Conservation (phyloP, 371 early-diverging fungal species). For the Funneliformis caledonium region DNA sequence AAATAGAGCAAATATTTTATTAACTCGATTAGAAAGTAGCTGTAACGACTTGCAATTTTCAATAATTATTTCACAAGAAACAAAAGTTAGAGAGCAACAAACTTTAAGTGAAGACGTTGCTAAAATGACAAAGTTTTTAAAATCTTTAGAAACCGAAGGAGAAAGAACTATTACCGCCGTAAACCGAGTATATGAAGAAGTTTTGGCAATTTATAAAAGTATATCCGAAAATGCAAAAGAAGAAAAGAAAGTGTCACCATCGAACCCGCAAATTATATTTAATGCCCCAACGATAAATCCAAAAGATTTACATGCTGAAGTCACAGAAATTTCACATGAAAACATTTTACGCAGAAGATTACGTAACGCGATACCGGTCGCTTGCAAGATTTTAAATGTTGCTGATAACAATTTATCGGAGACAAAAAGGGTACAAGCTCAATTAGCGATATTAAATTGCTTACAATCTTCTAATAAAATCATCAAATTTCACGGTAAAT, state of each 20-base stretch:
- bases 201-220: background rate
- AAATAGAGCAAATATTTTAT: background rate
- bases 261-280: background rate
- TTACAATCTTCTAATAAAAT: conserved; percentile 25
- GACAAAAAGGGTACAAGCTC: background rate
- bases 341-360: background rate
- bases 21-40: background rate
- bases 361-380: background rate
- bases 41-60: conserved; percentile 11
- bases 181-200: conserved; percentile 12
- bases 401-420: background rate
- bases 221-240: background rate
- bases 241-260: background rate
- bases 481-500: conserved; percentile 32
- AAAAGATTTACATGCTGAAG: background rate
- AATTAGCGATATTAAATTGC: conserved; percentile 18
- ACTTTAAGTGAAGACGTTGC: conserved; percentile 16
- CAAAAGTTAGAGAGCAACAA: background rate
- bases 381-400: background rate
- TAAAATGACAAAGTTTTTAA: background rate
- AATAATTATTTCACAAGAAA: conserved; percentile 19
- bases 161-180: background rate
- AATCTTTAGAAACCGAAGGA: background rate
- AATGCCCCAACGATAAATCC: background rate
- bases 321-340: too few relatives aligned